Conservation (phyloP, 495 filamentous ascomycete genomes). For the Lindgomyces ingoldianus region DNA sequence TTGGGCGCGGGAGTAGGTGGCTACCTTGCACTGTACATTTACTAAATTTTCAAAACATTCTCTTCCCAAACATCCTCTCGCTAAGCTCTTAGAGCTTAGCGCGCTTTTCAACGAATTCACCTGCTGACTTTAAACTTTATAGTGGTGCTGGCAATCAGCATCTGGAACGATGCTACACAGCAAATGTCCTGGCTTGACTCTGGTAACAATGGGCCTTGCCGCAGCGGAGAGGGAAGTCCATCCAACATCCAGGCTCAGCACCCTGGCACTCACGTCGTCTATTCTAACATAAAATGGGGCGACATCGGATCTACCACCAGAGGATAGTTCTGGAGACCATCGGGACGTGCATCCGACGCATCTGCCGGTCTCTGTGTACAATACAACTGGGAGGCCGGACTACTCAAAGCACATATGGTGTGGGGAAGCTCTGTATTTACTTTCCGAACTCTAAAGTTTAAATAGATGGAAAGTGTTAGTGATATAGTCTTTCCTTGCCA, state of each 20-base stretch:
- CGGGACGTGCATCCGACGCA: slow-evolving; percentile 5
- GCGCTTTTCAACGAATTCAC: slow-evolving; percentile 8
- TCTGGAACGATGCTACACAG: slow-evolving; percentile 60
- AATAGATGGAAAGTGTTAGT: slow-evolving; percentile 1
- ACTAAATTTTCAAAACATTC: slow-evolving; percentile 15
- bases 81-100: slow-evolving; percentile 5
- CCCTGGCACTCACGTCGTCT: slow-evolving; percentile 38
- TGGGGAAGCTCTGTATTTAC: slow-evolving; percentile 9
- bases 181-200: slow-evolving; percentile 66
- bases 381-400: background rate
- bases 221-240: slow-evolving; percentile 39
- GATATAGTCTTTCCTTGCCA: slow-evolving; percentile 7
- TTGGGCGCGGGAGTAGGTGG: slow-evolving; percentile 54
- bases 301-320: slow-evolving; percentile 40
- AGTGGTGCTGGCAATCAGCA: slow-evolving; percentile 62
- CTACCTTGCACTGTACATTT: slow-evolving; percentile 12
- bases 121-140: slow-evolving; percentile 14
- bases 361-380: slow-evolving; percentile 5
- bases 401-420: background rate
- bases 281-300: slow-evolving; percentile 41
- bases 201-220: slow-evolving; percentile 59
- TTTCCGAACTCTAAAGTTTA: background rate
- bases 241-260: slow-evolving; percentile 35
- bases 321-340: slow-evolving; percentile 13
- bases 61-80: slow-evolving; percentile 10